phyloP scores from a whole-genome alignment of 257 asterid species.

The Penstemon eatonii region DNA sequence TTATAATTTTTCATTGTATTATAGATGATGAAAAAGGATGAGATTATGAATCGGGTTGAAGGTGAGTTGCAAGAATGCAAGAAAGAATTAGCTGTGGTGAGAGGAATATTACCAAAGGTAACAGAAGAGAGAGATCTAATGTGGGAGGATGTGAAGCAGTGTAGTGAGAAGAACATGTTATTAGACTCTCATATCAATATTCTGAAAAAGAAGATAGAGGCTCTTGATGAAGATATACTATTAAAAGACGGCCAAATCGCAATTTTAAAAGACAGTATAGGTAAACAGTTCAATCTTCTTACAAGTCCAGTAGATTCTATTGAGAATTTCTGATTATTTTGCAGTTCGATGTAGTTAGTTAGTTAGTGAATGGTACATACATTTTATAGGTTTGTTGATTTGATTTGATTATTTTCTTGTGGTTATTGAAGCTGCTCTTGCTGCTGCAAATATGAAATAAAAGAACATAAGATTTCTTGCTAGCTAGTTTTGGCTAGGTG shows the following conservation, averaged over 20 bases:
- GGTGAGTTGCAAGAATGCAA: constrained; percentile 74
- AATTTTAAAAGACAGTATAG: constrained; percentile 73
- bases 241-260: constrained; percentile 95
- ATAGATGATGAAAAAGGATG: constrained; percentile 85
- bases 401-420: constrained; percentile 22
- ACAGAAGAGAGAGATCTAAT: constrained; percentile 82
- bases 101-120: constrained; percentile 82
- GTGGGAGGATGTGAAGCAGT: constrained; percentile 88
- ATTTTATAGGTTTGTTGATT: constrained; percentile 3
- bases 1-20: constrained; percentile 6
- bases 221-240: constrained; percentile 86
- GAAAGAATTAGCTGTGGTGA: constrained; percentile 61
- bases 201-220: constrained; percentile 80
- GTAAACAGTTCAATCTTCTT: constrained; percentile 77
- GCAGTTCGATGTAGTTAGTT: neutral
- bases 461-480: constrained; percentile 10
- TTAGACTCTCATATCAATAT: constrained; percentile 58
- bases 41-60: constrained; percentile 63
- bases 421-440: constrained; percentile 35
- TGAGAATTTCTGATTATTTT: constrained; percentile 40
- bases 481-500: neutral
- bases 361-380: constrained; percentile 5
- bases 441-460: constrained; percentile 29
- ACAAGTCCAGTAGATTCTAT: constrained; percentile 59
- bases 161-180: constrained; percentile 76